Evolutionary conservation across 352 stramenopile genomes (phyloP).

Genomic region (Phytopythium helicoides): DNA sequence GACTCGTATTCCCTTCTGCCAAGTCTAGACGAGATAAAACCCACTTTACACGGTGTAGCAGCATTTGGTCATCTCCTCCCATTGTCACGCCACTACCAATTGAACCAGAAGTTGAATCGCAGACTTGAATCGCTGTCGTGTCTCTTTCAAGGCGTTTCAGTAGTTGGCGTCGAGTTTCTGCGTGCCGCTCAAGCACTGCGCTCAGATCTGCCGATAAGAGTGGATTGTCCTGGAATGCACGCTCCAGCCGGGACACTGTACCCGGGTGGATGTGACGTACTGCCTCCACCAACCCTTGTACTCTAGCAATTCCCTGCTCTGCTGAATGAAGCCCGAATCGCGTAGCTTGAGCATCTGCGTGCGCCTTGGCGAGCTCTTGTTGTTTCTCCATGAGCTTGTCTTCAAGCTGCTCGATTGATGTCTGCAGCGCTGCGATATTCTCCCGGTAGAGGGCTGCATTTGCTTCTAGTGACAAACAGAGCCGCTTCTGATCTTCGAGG

Average conservation of each 20-base stretch:
- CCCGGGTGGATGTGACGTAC: conserved; percentile 67
- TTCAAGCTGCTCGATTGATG: conserved; percentile 54
- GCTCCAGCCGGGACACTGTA: conserved; percentile 63
- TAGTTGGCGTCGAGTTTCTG: conserved; percentile 42
- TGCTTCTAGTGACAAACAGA: conserved; percentile 59
- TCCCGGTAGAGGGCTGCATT: conserved; percentile 60
- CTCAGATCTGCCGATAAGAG: conserved; percentile 64
- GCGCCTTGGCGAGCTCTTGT: conserved; percentile 50
- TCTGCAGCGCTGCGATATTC: conserved; percentile 58
- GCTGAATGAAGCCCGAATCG: conserved; percentile 70
- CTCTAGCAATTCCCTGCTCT: conserved; percentile 66
- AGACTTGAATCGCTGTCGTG: conserved; percentile 52
- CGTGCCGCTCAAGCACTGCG: conserved; percentile 51
- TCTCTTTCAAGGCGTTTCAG: conserved; percentile 55
- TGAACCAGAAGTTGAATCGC: conserved; percentile 18
- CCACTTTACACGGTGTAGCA: conserved; percentile 77
- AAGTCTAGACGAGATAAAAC: conserved; percentile 70
- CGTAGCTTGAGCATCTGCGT: conserved; percentile 59
- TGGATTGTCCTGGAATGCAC: conserved; percentile 60
- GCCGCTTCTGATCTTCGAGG: conserved; percentile 77
- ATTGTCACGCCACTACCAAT: neutral
- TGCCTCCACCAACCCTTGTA: conserved; percentile 72
- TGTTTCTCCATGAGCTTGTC: conserved; percentile 61
- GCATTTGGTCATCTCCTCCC: conserved; percentile 48
- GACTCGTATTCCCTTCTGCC: conserved; percentile 2